These are phyloP conservation scores for Calonectria leucothoes DNA, from an alignment of 2,329 filamentous ascomycete species.

Conservation along the genomic window DNA sequence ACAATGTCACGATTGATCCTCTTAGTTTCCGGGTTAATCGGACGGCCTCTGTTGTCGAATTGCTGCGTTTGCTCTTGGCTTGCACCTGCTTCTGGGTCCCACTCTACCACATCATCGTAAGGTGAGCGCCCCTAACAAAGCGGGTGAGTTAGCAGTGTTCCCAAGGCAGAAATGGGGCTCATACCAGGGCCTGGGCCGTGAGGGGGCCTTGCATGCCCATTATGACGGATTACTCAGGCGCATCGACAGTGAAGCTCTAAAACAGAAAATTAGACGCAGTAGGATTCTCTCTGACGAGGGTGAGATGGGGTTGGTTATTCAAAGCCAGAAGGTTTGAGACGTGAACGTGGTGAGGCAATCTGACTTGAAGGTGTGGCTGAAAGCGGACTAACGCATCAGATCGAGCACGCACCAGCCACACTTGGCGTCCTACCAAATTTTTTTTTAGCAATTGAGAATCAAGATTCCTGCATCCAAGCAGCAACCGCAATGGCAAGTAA, in stretches of 20 bases:
- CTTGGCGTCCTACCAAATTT: conserved; percentile 26
- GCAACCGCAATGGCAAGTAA: conserved; percentile 64
- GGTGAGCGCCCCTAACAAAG: conserved; percentile 65
- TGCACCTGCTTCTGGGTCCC: conserved; percentile 56
- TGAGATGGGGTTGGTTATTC: neutral
- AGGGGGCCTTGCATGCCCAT: conserved; percentile 69
- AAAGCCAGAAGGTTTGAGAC: neutral
- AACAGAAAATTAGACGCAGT: neutral
- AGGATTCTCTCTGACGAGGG: neutral
- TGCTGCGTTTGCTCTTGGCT: conserved; percentile 53
- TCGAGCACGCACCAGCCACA: conserved; percentile 5
- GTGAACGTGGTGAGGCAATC: neutral
- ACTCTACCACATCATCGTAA: conserved; percentile 67
- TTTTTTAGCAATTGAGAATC: conserved; percentile 31
- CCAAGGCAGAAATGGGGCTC: conserved; percentile 26
- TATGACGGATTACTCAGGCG: conserved; percentile 25
- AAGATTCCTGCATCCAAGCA: conserved; percentile 33
- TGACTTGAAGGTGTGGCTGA: neutral
- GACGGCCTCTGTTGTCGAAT: conserved; percentile 67
- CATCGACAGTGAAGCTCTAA: conserved; percentile 9
- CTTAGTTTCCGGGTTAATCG: conserved; percentile 66
- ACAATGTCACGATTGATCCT: conserved; percentile 68
- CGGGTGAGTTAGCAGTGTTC: conserved; percentile 14
- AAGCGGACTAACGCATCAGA: conserved; percentile 5
- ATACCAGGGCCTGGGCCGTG: conserved; percentile 67